These are phyloP conservation scores for Populus tremula DNA, from an alignment of 345 rosid genomes.

Conservation along the genomic window DNA sequence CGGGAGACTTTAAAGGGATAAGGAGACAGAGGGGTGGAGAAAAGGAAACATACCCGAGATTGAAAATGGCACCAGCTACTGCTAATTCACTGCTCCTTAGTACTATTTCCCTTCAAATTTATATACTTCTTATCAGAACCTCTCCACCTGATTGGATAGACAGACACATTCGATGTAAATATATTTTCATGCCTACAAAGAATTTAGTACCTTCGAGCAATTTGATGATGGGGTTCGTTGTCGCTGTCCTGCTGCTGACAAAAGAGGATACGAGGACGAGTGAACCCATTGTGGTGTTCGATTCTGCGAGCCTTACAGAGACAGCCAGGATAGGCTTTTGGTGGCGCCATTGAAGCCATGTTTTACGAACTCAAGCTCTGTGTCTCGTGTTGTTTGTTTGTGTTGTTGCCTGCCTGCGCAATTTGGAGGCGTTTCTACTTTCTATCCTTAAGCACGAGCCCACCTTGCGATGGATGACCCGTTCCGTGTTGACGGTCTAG, in stretches of 20 bases:
- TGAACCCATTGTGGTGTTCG: not conserved
- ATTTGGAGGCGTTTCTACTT: not conserved
- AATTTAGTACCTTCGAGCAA: conserved; percentile 49
- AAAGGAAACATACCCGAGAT: conserved; percentile 46
- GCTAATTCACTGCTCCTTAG: conserved; percentile 89
- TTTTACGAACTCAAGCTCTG: conserved; percentile 2
- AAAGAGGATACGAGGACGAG: conserved; percentile 23
- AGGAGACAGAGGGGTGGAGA: not conserved
- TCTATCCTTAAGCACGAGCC: not conserved
- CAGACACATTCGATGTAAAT: too few relatives aligned
- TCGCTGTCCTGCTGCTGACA: conserved; percentile 36
- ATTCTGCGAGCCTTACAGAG: conserved; percentile 11
- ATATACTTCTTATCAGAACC: not conserved
- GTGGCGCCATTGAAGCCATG: conserved; percentile 62
- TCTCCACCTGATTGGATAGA: not conserved
- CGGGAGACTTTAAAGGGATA: not conserved
- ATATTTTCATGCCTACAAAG: too few relatives aligned
- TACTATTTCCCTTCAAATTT: conserved; percentile 56
- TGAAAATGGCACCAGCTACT: conserved; percentile 70
- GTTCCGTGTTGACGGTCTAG: not conserved
- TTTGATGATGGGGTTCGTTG: conserved; percentile 31
- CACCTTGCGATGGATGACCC: not conserved
- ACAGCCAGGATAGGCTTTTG: conserved; percentile 10
- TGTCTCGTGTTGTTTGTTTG: not conserved
- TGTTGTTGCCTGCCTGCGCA: not conserved